These are phyloP conservation scores for Solanum virginianum DNA, from an alignment of 257 asterid genomes.

Conservation along the genomic window DNA sequence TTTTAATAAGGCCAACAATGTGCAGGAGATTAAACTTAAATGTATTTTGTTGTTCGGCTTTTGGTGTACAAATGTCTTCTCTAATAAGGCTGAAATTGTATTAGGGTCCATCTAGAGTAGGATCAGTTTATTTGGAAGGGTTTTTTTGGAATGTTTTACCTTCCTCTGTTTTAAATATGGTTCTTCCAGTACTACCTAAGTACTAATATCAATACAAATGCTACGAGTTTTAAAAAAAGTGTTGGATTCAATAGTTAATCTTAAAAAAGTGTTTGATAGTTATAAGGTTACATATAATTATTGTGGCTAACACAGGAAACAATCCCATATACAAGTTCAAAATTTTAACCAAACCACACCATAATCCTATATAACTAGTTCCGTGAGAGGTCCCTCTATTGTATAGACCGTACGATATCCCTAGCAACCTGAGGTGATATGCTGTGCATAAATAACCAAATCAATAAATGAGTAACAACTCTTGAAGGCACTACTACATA, in stretches of 20 bases:
- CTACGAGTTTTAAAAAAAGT: background rate
- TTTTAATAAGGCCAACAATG: background rate
- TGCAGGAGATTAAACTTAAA: background rate
- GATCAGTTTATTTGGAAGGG: background rate
- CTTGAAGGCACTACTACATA: background rate
- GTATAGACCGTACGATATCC: background rate
- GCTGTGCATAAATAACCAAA: background rate
- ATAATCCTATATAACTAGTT: background rate
- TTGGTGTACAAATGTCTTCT: background rate
- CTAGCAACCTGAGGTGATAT: background rate
- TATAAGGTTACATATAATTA: background rate
- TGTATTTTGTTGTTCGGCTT: background rate
- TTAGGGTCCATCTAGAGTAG: background rate
- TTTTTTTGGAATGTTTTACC: background rate
- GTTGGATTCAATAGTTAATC: background rate
- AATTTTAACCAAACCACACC: background rate
- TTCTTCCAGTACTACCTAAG: background rate
- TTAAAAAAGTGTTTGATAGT: background rate
- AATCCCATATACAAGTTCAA: background rate
- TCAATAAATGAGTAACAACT: background rate
- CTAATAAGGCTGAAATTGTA: background rate
- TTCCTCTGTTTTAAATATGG: background rate
- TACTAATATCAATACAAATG: background rate
- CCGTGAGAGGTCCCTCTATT: background rate
- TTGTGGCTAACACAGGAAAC: background rate